phyloP scores from a whole-genome alignment of 768 basidiomycete species.

The Hericium erinaceus region DNA sequence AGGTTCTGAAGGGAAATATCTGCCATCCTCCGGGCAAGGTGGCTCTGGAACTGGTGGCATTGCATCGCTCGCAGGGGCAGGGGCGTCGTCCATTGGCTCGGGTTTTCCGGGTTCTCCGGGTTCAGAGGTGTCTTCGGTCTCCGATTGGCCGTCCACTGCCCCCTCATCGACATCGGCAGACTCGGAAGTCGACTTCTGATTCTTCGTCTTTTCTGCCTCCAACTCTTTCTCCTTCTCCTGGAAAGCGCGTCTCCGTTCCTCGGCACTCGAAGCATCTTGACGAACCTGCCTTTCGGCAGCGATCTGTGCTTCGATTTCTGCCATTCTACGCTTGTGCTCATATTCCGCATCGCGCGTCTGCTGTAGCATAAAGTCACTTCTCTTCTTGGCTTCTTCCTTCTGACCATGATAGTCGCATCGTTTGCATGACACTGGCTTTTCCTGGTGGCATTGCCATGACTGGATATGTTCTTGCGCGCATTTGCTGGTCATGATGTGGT shows the following conservation, averaged over 20 bases:
- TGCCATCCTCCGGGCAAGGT: not conserved
- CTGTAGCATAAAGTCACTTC: slow-evolving; percentile 32
- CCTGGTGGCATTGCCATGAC: slow-evolving; percentile 35
- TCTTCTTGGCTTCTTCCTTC: slow-evolving; percentile 30
- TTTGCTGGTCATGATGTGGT: slow-evolving; percentile 22
- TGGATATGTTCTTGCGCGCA: slow-evolving; percentile 39
- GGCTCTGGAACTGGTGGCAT: not conserved
- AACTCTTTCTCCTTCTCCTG: slow-evolving; percentile 39
- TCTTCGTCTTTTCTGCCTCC: slow-evolving; percentile 18
- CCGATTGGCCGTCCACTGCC: too few species aligned
- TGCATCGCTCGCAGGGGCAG: not conserved
- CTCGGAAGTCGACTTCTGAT: not conserved
- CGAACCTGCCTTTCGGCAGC: slow-evolving; percentile 22
- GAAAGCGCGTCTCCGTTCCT: slow-evolving; percentile 26
- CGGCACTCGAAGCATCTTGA: slow-evolving; percentile 28
- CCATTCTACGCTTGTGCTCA: slow-evolving; percentile 34
- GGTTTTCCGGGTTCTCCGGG: too few species aligned
- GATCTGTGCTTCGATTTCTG: slow-evolving; percentile 34
- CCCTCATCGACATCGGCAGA: too few species aligned
- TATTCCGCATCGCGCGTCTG: slow-evolving; percentile 33
- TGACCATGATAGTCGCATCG: slow-evolving; percentile 39
- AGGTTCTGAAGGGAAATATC: not conserved
- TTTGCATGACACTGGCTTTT: slow-evolving; percentile 27
- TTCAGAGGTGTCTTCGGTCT: too few species aligned
- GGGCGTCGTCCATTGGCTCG: too few species aligned